Conservation (phyloP, 2,329 filamentous ascomycete species). For the Cylindrodendrum hubeiense region DNA sequence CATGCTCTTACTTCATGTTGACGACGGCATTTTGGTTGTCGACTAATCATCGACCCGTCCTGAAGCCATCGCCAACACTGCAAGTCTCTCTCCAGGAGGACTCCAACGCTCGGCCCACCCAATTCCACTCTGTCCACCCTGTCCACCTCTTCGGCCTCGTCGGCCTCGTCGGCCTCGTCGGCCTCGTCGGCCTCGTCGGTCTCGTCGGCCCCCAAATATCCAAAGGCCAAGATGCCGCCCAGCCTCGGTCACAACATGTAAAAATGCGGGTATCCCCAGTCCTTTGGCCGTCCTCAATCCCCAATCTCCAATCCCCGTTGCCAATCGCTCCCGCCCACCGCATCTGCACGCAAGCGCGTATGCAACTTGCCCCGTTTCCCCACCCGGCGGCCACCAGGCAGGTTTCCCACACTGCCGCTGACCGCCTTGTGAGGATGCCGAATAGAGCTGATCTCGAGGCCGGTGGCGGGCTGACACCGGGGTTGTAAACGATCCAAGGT, state of each 20-base stretch:
- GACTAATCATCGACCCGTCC: not conserved
- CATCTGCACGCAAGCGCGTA: constrained; percentile 26
- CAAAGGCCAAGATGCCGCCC: constrained; percentile 2
- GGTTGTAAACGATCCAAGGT: not conserved
- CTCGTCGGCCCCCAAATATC: constrained; percentile 13
- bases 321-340: constrained; percentile 25
- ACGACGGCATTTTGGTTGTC: not conserved
- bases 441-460: not conserved
- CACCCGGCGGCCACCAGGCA: not conserved
- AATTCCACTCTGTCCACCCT: constrained; percentile 13
- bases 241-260: constrained; percentile 28
- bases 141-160: too few species aligned
- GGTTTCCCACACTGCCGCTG: constrained; percentile 15
- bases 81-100: not conserved
- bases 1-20: not conserved
- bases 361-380: not conserved
- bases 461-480: constrained; percentile 19
- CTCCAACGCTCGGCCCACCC: constrained; percentile 19
- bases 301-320: constrained; percentile 14
- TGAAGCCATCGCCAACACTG: not conserved
- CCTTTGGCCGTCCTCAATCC: constrained; percentile 5
- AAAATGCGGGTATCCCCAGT: constrained; percentile 32
- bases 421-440: constrained; percentile 20
- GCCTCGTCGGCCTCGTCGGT: too few species aligned
- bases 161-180: too few species aligned